Conservation (phyloP, 495 filamentous ascomycete species). For the Apiosordaria backusii region DNA sequence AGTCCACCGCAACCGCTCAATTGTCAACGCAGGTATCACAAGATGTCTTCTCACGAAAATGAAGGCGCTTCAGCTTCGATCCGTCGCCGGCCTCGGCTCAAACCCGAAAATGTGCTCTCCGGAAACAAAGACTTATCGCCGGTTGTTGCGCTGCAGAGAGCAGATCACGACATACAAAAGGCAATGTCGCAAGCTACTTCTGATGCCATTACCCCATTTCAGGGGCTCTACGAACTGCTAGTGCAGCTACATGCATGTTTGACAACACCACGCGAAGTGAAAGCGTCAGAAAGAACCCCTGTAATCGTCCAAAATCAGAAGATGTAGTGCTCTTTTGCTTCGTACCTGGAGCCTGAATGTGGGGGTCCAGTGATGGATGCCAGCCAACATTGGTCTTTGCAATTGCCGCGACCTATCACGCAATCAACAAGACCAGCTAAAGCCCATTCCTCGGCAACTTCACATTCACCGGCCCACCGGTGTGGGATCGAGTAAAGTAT, state of each 20-base stretch:
- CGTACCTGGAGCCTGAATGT: background rate
- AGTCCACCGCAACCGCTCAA: background rate
- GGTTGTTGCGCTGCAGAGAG: background rate
- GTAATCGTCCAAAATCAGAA: background rate
- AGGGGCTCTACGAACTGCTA: background rate
- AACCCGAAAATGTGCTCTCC: background rate
- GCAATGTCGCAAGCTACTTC: conserved; percentile 21
- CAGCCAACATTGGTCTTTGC: conserved; percentile 14
- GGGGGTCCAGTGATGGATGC: conserved; percentile 3
- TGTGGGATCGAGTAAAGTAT: background rate
- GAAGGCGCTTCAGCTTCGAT: background rate
- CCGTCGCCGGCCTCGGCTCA: background rate
- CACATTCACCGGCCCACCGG: background rate
- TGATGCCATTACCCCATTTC: conserved; percentile 7
- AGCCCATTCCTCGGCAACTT: conserved; percentile 1
- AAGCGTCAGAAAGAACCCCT: too few relatives aligned
- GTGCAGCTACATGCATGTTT: background rate
- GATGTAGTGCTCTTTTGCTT: background rate
- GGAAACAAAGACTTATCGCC: conserved; percentile 10
- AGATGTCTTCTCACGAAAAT: background rate
- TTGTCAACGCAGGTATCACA: background rate
- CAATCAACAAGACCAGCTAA: conserved; percentile 18
- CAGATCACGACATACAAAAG: conserved; percentile 25
- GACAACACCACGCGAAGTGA: background rate
- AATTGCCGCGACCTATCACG: conserved; percentile 26